Evolutionary conservation across 306 rosid species (phyloP), one percentile per base, ranked within the genome.

Genomic region (Fragaria nilgerrensis): DNA sequence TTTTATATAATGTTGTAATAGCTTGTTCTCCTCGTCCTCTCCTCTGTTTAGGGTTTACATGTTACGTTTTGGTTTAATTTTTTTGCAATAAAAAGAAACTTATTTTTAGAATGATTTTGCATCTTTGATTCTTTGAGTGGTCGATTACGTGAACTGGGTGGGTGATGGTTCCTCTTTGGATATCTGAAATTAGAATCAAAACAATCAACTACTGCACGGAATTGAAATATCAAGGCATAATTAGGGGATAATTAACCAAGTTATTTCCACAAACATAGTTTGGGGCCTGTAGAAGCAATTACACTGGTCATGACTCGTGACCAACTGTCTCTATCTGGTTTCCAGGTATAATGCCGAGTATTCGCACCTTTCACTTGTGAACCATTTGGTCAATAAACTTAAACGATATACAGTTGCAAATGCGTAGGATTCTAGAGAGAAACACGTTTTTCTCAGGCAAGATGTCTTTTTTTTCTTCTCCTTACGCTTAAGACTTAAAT

Each of bases 21-120:
- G 71, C 45, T 29, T 37, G 59, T 61, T 75, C 69, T 10, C 70
- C 47, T 29, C 70, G 27, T 36, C 70, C 78, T 62, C 78, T 14
- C 70, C 48, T 75, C 61, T 11, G 25, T 25, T 43, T 61, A 43
- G 70, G 47, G 56, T 22, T 25, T 48, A 29, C 2, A 19, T 72
- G 64, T 72, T n/a, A 39, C 65, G 34, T 43, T 44, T 44, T 1
- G 20, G 17, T 62, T 59, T 43, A 9, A 59, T 6, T 44, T 59
- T 27, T 59, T 44, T 19, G 22, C 34, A 45, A 75, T 75, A 27
- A 75, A 45, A 45, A 1, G 3, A 43, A 14, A 7, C 4, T 4
- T 6, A 43, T 25, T 59, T 14, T 65, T n/a, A 17, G 14, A 36
- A 36, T 61, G 39, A 15, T n/a, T 9, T 5, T 55, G 27, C 22